phyloP scores from a whole-genome alignment of 208 protist species.

The Trypanosomatidae sp. region DNA sequence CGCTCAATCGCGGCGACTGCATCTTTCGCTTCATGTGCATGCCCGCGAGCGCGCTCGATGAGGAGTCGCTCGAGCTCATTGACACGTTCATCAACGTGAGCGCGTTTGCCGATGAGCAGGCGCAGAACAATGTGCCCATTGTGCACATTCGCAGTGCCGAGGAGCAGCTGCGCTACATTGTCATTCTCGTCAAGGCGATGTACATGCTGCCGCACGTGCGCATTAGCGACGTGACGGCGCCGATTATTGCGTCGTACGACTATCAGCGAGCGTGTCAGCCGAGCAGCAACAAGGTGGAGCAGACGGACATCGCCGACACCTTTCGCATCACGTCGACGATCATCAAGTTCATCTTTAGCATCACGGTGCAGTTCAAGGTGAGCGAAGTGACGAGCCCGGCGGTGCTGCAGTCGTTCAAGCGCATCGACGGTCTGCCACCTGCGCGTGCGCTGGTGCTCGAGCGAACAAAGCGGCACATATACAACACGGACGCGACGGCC shows the following conservation, averaged over 20 bases:
- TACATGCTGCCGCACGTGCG: constrained; percentile 70
- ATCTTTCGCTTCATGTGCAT: constrained; percentile 71
- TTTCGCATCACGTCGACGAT: constrained; percentile 62
- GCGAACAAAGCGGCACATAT: constrained; percentile 72
- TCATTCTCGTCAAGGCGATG: constrained; percentile 78
- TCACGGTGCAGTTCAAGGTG: constrained; percentile 82
- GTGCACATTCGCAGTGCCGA: constrained; percentile 39
- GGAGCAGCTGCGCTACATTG: constrained; percentile 51
- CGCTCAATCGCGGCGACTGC: constrained; percentile 51
- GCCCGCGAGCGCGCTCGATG: constrained; percentile 15
- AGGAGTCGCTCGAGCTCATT: constrained; percentile 37
- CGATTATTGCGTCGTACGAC: constrained; percentile 50
- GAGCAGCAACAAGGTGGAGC: constrained; percentile 47
- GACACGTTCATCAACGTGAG: constrained; percentile 61
- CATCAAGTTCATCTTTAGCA: constrained; percentile 72
- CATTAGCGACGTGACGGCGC: constrained; percentile 31
- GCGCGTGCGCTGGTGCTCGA: constrained; percentile 74
- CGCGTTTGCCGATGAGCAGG: constrained; percentile 50
- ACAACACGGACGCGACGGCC: constrained; percentile 67
- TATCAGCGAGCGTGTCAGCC: constrained; percentile 81
- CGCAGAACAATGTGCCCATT: constrained; percentile 68
- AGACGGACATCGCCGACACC: constrained; percentile 31
- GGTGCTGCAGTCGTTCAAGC: constrained; percentile 22
- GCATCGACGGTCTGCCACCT: constrained; percentile 58
- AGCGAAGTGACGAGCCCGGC: constrained; percentile 59